Conservation (phyloP, 2,329 filamentous ascomycete species). For the Colletotrichum sp. region DNA sequence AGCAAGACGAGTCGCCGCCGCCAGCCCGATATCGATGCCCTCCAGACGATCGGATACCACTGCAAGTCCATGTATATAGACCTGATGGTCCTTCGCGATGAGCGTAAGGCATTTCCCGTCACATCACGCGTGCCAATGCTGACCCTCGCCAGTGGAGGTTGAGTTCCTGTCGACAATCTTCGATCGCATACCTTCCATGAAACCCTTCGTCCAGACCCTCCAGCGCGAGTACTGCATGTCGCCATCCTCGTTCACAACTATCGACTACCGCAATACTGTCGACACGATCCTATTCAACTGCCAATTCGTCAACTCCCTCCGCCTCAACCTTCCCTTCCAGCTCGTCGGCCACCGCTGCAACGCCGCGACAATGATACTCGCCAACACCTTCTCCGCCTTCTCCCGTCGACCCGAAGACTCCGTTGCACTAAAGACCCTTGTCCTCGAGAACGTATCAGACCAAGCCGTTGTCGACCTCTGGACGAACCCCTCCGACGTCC, state of each 20-base stretch:
- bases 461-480: constrained; percentile 52
- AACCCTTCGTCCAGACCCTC: constrained; percentile 46
- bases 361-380: constrained; percentile 56
- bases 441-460: constrained; percentile 56
- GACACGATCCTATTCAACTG: constrained; percentile 48
- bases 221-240: constrained; percentile 53
- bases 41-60: constrained; percentile 51
- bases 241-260: constrained; percentile 52
- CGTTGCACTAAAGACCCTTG: constrained; percentile 46
- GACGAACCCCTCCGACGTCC: constrained; percentile 55
- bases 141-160: constrained; percentile 46
- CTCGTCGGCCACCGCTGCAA: constrained; percentile 49
- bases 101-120: constrained; percentile 35
- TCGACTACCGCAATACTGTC: constrained; percentile 47
- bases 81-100: constrained; percentile 57
- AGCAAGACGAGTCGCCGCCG: constrained; percentile 36
- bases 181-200: constrained; percentile 49
- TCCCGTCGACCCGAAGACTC: constrained; percentile 50
- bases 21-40: constrained; percentile 40
- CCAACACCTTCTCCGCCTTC: constrained; percentile 55
- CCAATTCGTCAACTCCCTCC: constrained; percentile 49
- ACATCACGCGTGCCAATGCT: background rate
- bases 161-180: constrained; percentile 52
- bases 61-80: constrained; percentile 57
- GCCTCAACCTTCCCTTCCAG: constrained; percentile 57